phyloP scores from a whole-genome alignment of 768 basidiomycete genomes.

The Xerocomellus amylosporus region DNA sequence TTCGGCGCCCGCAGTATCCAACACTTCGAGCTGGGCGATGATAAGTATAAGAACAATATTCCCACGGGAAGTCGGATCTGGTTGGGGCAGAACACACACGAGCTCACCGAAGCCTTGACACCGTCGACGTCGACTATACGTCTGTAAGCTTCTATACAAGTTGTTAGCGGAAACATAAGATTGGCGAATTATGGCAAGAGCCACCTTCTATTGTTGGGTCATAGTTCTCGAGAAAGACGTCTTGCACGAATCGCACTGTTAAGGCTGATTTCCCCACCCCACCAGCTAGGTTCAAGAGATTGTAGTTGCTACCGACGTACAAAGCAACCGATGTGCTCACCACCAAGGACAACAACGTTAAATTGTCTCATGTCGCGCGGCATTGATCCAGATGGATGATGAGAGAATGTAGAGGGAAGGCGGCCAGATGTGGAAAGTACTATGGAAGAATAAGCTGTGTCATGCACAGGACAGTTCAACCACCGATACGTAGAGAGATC shows the following conservation, averaged over 20 bases:
- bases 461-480: no score
- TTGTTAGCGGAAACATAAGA: constrained; percentile 8
- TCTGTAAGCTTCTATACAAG: constrained; percentile 63
- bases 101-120: constrained; percentile 53
- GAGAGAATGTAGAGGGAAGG: constrained; percentile 10
- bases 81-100: constrained; percentile 18
- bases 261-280: constrained; percentile 88
- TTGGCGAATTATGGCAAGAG: constrained; percentile 4
- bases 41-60: constrained; percentile 14
- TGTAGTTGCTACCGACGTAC: background rate
- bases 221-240: constrained; percentile 72
- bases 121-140: constrained; percentile 65
- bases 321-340: constrained; percentile 38
- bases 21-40: constrained; percentile 60
- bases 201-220: constrained; percentile 84
- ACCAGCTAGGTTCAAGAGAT: constrained; percentile 51
- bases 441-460: background rate
- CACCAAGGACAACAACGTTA: constrained; percentile 79
- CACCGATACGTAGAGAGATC: no score
- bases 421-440: constrained; percentile 25
- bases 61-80: constrained; percentile 1
- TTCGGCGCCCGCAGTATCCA: constrained; percentile 85
- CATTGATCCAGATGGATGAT: constrained; percentile 2
- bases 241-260: constrained; percentile 73
- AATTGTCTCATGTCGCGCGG: constrained; percentile 58